Evolutionary conservation across 805 yeast species (phyloP), one percentile per base, ranked within the genome.

Genomic region (Jamesozyma piceae): DNA sequence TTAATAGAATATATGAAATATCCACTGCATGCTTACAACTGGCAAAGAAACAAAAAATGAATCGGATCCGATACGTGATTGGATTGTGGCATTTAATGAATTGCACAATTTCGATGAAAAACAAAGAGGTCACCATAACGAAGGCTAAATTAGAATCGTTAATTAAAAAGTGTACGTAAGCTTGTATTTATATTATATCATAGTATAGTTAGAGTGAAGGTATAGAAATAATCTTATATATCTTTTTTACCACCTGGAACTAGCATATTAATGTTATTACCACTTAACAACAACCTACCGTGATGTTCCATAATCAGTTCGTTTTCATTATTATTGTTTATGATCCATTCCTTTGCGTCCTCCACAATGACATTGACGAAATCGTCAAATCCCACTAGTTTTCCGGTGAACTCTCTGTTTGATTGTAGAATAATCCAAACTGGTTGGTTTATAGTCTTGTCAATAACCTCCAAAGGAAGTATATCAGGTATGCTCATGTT

Each of bases 321-420:
- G 41, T 71, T 75, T 34, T 58, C 54, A 30, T 38, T 46, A n/a
- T 44, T 45, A n/a, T 41, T 46, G 20, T 43, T 48, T 28, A 47
- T 43, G 17, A 44, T 49, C 48, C 58, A 60, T 42, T 58, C 64
- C 3, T 52, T 53, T 13, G 62, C 97, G 53, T 89, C 80, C 52
- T 83, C 84, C 41, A 92, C 71, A 10, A 92, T 95, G 63, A 89
- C 78, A 58, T 86, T 92, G 46, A 92, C 97, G 54, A 82, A 90
- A 63, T 92, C 97, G 60, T 92, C 98, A 62, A 90, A 90, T 1
- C 97, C 97, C 24, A 82, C 75, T 40, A 92, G 69, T 3, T 79
- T 85, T 1, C 98, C 98, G n/a, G 75, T 73, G 59, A 87, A 92
- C 60, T 89, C 97, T 59, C 77, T 77, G 45, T 72, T 69, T 18